phyloP scores from a whole-genome alignment of 1,284 basidiomycete species.

The Cryptococcus sp. region DNA sequence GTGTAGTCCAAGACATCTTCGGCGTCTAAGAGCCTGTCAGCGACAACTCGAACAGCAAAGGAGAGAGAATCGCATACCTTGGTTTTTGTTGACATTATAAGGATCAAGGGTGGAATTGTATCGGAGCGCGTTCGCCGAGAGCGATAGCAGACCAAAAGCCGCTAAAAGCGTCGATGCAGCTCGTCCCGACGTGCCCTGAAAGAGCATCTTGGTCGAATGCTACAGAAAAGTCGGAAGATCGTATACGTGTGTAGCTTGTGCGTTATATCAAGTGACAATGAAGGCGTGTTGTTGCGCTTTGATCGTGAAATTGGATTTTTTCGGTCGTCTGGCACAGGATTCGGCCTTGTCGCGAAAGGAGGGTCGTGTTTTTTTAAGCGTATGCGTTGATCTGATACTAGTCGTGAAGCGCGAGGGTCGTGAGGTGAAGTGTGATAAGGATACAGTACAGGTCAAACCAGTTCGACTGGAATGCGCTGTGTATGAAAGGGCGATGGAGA shows the following conservation, averaged over 20 bases:
- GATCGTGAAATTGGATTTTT: too few relatives aligned
- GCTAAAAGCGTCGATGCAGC: too few relatives aligned
- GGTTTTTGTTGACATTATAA: constrained; percentile 81
- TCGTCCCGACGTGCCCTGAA: background rate
- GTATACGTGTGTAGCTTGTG: background rate
- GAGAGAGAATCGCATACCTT: constrained; percentile 43
- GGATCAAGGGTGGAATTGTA: constrained; percentile 70
- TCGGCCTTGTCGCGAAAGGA: too few relatives aligned
- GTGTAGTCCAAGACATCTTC: constrained; percentile 65
- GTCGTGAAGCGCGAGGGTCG: too few relatives aligned
- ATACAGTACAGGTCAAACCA: too few relatives aligned
- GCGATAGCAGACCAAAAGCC: background rate
- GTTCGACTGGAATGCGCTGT: too few relatives aligned
- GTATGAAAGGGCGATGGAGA: too few relatives aligned
- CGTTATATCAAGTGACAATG: background rate
- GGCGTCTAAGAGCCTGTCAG: constrained; percentile 52
- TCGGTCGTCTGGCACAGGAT: too few relatives aligned
- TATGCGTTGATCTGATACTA: too few relatives aligned
- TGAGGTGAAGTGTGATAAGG: too few relatives aligned
- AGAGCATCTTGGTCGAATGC: background rate
- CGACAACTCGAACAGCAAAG: background rate
- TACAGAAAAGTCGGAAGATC: background rate
- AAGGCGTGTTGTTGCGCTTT: too few relatives aligned
- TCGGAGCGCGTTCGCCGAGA: constrained; percentile 10
- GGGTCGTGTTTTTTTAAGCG: too few relatives aligned